Base-by-base conservation (phyloP, 495 filamentous ascomycete species). In the Aspergillus biplanus region DNA sequence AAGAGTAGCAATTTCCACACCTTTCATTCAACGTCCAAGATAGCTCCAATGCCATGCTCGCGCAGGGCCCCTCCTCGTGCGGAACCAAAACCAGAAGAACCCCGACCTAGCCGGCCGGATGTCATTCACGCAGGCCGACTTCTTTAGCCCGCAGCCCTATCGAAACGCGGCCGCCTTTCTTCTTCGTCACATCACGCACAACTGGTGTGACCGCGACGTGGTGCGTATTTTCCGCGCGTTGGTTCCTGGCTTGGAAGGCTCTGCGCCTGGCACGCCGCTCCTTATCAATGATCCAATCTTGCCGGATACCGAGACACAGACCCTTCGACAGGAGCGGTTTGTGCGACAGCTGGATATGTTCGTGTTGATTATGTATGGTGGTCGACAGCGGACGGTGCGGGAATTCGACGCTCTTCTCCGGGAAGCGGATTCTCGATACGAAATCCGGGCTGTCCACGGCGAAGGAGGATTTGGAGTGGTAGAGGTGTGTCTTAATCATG, bases 11-110 rank as follows among this genome's bases (percentile, higher is more conserved):
- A 15, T 58, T 44, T 27, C 55, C 55, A 4, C n/a, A 42, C 12
- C 55, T 58, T 11, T n/a, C 21, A 1, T 58, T 58, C 34, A 15
- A 44, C 12, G 55, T 58, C 2, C 55, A 58, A 46, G 55, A 58
- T 35, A 15, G 9, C 5, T 58, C 55, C 3, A 11, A 27, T 12
- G 34, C 42, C 15, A 58, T 58, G 55, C 55, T 44, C 15, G 33
- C 12, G 2, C 33, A 42, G n/a, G 55, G 34, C 3, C 11, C n/a
- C n/a, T n/a, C n/a, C n/a, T n/a, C n/a, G n/a, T 12, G 16, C 7
- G 15, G 6, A 13, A 4, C 5, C 53, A 33, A 9, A 37, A 32
- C 9, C 16, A 58, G 15, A 18, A 5, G 16, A n/a, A n/a, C n/a
- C n/a, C n/a, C n/a, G 55, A 58, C 9, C 21, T 32, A 6, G 7